These are phyloP conservation scores for Syzygium aqueum DNA, from an alignment of 345 rosid genomes.

Conservation along the genomic window DNA sequence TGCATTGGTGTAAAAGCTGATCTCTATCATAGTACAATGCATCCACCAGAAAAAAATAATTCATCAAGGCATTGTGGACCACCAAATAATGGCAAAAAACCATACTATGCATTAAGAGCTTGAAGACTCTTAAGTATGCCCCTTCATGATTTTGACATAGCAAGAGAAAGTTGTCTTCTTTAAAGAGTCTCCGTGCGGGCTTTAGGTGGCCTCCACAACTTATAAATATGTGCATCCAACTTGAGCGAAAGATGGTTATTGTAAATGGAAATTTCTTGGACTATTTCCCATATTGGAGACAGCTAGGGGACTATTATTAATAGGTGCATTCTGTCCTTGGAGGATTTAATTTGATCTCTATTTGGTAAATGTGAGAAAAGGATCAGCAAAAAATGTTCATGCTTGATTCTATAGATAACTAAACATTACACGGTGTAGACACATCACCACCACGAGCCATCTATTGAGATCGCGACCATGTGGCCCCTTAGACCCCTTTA, in stretches of 20 bases:
- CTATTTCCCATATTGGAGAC: not conserved
- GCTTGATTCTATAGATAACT: not conserved
- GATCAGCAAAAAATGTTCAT: not conserved
- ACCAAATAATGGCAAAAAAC: not conserved
- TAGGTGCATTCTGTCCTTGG: not conserved
- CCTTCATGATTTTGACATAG: not conserved
- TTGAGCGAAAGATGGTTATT: not conserved
- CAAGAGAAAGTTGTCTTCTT: not conserved
- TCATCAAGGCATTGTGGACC: not conserved
- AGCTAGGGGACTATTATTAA: not conserved
- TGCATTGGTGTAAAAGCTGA: not conserved
- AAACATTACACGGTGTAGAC: not conserved
- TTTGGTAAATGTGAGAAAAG: not conserved
- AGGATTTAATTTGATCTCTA: not conserved
- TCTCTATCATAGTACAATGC: not conserved
- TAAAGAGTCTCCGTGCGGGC: not conserved
- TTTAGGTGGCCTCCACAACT: not conserved
- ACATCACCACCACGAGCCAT: rapidly evolving
- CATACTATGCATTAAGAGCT: not conserved
- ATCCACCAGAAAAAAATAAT: not conserved
- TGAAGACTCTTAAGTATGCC: not conserved
- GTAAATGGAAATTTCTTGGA: not conserved
- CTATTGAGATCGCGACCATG: not conserved
- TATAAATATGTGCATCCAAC: not conserved
- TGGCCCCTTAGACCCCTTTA: not conserved